A percentile compares a stretch with the other conserved stretches of the same genome.
phyloP scores from a whole-genome alignment of 345 rosid genomes.

The Ceriops zippeliana region DNA sequence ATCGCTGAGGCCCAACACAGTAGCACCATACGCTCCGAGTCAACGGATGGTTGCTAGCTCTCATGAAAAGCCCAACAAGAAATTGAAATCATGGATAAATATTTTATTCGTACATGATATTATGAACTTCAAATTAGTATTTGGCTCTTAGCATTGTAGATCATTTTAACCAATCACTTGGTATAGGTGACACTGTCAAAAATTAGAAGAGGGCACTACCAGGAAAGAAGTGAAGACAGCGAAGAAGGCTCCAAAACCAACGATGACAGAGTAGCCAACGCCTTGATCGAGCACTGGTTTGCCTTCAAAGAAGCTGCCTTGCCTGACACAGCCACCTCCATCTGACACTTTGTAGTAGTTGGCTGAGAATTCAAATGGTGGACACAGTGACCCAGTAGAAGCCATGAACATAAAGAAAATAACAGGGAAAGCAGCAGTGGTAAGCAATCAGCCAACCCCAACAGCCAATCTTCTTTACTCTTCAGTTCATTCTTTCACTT shows the following conservation, averaged over 20 bases:
- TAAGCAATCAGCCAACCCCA: not conserved
- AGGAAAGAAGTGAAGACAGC: constrained; percentile 84
- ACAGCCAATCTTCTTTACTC: not conserved
- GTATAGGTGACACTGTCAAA: not conserved
- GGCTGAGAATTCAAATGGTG: constrained; percentile 67
- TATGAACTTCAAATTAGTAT: no score
- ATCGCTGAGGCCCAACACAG: no score
- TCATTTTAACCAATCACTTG: no score
- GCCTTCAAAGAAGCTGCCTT: constrained; percentile 65
- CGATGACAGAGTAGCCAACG: constrained; percentile 76
- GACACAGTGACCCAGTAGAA: constrained; percentile 39
- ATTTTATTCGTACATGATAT: no score
- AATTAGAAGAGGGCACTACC: constrained; percentile 22
- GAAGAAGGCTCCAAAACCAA: constrained; percentile 90
- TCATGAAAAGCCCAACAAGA: no score
- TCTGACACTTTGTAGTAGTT: constrained; percentile 49
- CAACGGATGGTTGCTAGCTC: no score
- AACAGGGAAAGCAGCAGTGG: not conserved
- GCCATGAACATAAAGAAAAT: constrained; percentile 8
- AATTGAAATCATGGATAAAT: no score
- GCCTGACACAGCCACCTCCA: constrained; percentile 52
- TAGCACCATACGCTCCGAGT: no score
- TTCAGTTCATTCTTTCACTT: not conserved
- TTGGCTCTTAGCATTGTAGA: no score
- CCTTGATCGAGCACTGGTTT: constrained; percentile 69